Conservation (phyloP, 106 monocot species). For the Dendrobium catenatum region DNA sequence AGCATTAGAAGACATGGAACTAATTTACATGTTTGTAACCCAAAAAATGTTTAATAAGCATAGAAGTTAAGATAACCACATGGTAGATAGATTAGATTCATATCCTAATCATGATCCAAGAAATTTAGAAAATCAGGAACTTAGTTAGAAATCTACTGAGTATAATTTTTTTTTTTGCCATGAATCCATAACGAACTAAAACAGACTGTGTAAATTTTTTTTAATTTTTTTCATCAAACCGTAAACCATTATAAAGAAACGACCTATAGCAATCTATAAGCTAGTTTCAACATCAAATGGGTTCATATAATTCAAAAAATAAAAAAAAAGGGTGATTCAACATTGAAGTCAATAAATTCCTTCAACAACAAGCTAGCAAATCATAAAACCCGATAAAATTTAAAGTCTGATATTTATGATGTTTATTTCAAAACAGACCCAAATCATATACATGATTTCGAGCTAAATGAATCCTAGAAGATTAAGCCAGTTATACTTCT, state of each 20-base stretch:
- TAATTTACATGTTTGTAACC: not conserved
- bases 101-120: not conserved
- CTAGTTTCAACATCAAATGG: not conserved
- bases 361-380: not conserved
- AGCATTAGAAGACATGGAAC: not conserved
- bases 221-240: not conserved
- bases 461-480: not conserved
- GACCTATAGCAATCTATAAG: not conserved
- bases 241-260: not conserved
- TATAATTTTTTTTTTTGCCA: too few species aligned
- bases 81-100: not conserved
- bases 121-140: not conserved
- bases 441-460: not conserved
- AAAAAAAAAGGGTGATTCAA: not conserved
- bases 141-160: not conserved
- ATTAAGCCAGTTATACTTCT: too few species aligned
- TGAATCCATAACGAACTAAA: not conserved
- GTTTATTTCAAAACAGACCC: not conserved
- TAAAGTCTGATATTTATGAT: not conserved
- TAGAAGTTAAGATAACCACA: not conserved
- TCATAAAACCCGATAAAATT: not conserved
- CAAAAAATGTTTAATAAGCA: not conserved
- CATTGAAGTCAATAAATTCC: not conserved
- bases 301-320: too few species aligned
- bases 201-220: not conserved